Evolutionary conservation across 352 stramenopile species (phyloP).

Genomic region (Pythium rishiriense): DNA sequence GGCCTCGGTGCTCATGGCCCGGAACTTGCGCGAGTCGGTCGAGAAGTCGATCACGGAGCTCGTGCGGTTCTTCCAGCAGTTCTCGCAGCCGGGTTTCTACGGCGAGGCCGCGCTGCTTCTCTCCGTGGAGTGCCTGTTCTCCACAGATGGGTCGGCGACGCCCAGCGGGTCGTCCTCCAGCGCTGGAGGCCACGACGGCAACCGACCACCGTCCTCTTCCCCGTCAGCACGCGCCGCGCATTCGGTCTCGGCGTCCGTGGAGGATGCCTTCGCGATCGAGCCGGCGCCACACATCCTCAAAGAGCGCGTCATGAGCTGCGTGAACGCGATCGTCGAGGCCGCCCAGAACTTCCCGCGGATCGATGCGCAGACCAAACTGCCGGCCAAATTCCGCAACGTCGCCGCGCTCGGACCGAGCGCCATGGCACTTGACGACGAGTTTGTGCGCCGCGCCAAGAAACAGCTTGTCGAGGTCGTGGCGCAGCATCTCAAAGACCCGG

Average conservation of each 20-base stretch:
- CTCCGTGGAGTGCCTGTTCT: conserved; percentile 45
- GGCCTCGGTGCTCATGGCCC: conserved; percentile 88
- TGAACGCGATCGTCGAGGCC: conserved; percentile 76
- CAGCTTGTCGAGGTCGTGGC: conserved; percentile 48
- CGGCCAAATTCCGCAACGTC: conserved; percentile 54
- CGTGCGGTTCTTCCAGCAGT: conserved; percentile 74
- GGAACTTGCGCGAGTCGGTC: conserved; percentile 83
- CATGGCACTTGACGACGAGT: conserved; percentile 75
- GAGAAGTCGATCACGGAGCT: conserved; percentile 82
- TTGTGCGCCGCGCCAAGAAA: conserved; percentile 75
- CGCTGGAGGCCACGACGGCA: neutral
- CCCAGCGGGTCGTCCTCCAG: neutral
- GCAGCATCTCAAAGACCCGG: conserved; percentile 70
- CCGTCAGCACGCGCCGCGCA: neutral
- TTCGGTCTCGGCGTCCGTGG: conserved; percentile 1
- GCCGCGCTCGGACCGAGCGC: conserved; percentile 80
- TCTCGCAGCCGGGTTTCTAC: conserved; percentile 49
- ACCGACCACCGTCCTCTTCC: neutral
- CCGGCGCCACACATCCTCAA: conserved; percentile 50
- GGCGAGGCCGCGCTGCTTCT: conserved; percentile 66
- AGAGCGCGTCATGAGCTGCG: conserved; percentile 65
- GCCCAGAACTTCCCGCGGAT: conserved; percentile 89
- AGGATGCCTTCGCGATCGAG: conserved; percentile 63
- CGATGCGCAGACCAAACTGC: conserved; percentile 78
- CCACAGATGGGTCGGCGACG: neutral